Conservation (phyloP, 805 yeast genomes). For the Starmerella apicola region DNA sequence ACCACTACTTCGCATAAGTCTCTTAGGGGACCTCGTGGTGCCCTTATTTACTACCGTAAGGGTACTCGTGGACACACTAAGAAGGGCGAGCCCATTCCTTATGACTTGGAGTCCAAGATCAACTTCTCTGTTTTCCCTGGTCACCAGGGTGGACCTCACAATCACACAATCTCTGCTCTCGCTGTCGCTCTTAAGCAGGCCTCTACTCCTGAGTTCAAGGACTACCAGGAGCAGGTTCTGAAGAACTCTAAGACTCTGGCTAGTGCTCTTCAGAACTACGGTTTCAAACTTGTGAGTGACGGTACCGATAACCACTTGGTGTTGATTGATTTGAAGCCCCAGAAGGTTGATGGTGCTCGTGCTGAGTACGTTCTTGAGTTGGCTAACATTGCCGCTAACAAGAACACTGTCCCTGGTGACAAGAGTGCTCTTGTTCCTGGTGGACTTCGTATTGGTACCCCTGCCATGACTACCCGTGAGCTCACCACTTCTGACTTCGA, state of each 20-base stretch:
- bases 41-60: constrained; percentile 93
- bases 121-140: constrained; percentile 98
- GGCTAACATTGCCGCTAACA: constrained; percentile 87
- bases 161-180: constrained; percentile 91
- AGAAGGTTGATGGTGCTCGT: constrained; percentile 89
- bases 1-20: constrained; percentile 98
- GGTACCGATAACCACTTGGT: constrained; percentile 95
- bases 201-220: constrained; percentile 70
- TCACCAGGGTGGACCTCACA: constrained; percentile 99
- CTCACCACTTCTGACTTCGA: constrained; percentile 66
- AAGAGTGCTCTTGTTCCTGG: constrained; percentile 91
- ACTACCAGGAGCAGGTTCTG: constrained; percentile 74
- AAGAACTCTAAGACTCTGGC: constrained; percentile 73
- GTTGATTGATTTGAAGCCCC: constrained; percentile 66
- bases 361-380: constrained; percentile 80
- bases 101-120: constrained; percentile 81
- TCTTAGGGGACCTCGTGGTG: constrained; percentile 97
- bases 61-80: constrained; percentile 70
- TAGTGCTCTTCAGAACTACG: constrained; percentile 46
- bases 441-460: constrained; percentile 94
- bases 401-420: constrained; percentile 94
- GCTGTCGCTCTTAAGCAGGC: constrained; percentile 94
- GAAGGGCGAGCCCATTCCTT: constrained; percentile 74
- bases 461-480: constrained; percentile 98
- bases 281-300: constrained; percentile 69